phyloP scores from a whole-genome alignment of 805 yeast genomes.

The Candida pseudoglaebosa region DNA sequence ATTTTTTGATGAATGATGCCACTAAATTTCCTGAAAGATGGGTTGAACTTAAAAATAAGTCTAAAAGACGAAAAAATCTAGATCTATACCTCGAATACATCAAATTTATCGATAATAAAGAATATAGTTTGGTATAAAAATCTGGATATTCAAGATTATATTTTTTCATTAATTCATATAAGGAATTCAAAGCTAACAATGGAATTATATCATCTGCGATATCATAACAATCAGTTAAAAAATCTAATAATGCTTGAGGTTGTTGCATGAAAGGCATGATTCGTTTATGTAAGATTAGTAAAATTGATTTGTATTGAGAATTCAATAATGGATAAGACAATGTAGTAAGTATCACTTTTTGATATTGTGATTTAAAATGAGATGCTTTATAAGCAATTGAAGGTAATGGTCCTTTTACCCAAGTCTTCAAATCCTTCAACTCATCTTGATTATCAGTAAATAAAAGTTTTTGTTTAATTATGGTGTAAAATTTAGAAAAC shows the following conservation, averaged over 20 bases:
- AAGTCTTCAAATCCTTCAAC: constrained; percentile 24
- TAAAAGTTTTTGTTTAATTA: constrained; percentile 28
- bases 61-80: constrained; percentile 83
- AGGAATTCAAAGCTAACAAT: constrained; percentile 78
- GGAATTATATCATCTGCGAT: constrained; percentile 49
- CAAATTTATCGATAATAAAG: constrained; percentile 69
- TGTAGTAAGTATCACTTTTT: constrained; percentile 59
- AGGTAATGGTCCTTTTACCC: constrained; percentile 30
- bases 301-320: constrained; percentile 62
- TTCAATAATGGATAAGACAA: constrained; percentile 48
- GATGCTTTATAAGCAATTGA: constrained; percentile 33
- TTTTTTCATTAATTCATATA: constrained; percentile 77
- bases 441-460: constrained; percentile 23
- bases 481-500: constrained; percentile 38
- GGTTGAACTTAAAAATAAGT: constrained; percentile 78
- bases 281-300: constrained; percentile 74
- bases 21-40: constrained; percentile 80
- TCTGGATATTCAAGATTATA: constrained; percentile 89
- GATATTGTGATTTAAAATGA: constrained; percentile 61
- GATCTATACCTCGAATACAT: constrained; percentile 78
- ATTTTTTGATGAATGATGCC: constrained; percentile 83
- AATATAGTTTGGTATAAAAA: constrained; percentile 78
- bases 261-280: constrained; percentile 75
- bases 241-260: constrained; percentile 88
- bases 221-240: constrained; percentile 81